A percentile compares a stretch with the other conserved stretches of the same genome.
Conservation (phyloP, 305 asterid species). For the Stenogyne calaminthoides region DNA sequence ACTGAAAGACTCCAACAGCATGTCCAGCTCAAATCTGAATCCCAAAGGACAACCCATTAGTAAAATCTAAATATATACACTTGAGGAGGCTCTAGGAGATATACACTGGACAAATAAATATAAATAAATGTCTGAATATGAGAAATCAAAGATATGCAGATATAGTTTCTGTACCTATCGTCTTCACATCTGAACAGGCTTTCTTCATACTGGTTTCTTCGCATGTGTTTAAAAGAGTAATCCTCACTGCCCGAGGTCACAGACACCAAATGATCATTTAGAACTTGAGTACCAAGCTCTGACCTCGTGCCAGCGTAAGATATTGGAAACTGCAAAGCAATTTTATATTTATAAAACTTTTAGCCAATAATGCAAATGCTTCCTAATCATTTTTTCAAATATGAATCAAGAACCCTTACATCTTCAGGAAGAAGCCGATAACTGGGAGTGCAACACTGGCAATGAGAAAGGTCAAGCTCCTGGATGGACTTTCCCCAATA, state of each 20-base stretch:
- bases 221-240: slow-evolving; percentile 97
- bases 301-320: slow-evolving; percentile 88
- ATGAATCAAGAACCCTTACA: slow-evolving; percentile 45
- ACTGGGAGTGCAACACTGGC: slow-evolving; percentile 93
- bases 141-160: slow-evolving; percentile 13
- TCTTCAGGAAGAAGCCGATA: slow-evolving; percentile 99
- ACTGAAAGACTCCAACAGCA: slow-evolving; percentile 91
- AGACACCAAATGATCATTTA: slow-evolving; percentile 97
- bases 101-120: slow-evolving; percentile 8
- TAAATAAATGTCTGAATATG: slow-evolving; percentile 17
- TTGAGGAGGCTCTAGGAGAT: slow-evolving; percentile 12
- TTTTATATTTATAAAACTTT: slow-evolving; percentile 11
- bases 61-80: slow-evolving; percentile 25
- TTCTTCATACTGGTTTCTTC: slow-evolving; percentile 97
- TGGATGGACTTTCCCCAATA: slow-evolving; percentile 97
- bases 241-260: slow-evolving; percentile 99
- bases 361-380: not conserved
- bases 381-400: slow-evolving; percentile 14
- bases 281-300: slow-evolving; percentile 85
- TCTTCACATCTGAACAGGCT: slow-evolving; percentile 99
- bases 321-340: slow-evolving; percentile 79
- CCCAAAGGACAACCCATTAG: slow-evolving; percentile 18
- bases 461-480: slow-evolving; percentile 93
- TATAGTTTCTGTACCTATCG: slow-evolving; percentile 63
- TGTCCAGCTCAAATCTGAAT: slow-evolving; percentile 95